phyloP scores from a whole-genome alignment of 352 stramenopile species.

The Phytopythium ostracodes region DNA sequence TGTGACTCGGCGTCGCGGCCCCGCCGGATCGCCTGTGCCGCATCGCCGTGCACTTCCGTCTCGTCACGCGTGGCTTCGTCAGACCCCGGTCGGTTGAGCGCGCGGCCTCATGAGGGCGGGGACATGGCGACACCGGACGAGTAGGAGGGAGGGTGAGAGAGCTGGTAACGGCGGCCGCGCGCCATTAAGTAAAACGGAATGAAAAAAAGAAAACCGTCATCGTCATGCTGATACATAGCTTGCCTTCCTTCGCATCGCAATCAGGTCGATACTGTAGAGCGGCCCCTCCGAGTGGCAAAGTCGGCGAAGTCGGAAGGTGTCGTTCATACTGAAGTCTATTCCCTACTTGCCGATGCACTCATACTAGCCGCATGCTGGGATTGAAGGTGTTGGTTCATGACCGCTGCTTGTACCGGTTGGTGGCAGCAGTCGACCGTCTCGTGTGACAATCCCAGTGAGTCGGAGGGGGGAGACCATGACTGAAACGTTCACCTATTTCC shows the following conservation, averaged over 20 bases:
- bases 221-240: too few species aligned
- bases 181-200: constrained; percentile 6
- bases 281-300: too few species aligned
- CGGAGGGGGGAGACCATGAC: too few species aligned
- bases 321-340: too few species aligned
- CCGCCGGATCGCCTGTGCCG: not conserved
- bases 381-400: not conserved
- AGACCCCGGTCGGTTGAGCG: not conserved
- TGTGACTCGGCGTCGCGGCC: not conserved
- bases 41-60: not conserved
- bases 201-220: not conserved
- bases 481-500: not conserved
- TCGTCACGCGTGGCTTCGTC: not conserved
- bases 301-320: too few species aligned
- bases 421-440: not conserved
- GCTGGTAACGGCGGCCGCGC: not conserved
- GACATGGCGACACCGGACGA: not conserved
- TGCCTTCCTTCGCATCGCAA: not conserved
- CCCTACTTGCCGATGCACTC: not conserved
- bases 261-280: not conserved
- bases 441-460: not conserved
- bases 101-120: not conserved
- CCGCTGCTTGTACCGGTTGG: not conserved
- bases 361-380: not conserved
- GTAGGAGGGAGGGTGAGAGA: not conserved